phyloP scores from a whole-genome alignment of 176 grass and related monocot genomes.

The Juncus inflexus region DNA sequence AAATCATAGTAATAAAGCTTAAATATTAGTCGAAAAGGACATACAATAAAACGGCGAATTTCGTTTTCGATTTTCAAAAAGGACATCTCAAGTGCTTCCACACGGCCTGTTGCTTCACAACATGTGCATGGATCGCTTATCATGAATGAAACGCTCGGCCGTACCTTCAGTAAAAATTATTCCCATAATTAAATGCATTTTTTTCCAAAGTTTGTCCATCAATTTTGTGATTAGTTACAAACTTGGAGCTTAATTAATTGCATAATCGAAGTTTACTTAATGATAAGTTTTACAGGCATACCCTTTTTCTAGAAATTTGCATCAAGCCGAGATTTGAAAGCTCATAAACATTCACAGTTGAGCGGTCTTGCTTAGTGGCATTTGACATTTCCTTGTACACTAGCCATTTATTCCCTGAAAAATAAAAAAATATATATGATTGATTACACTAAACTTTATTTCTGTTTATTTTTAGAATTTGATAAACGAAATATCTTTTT shows the following conservation, averaged over 20 bases:
- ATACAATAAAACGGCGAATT: constrained; percentile 79
- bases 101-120: constrained; percentile 77
- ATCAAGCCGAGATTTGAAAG: constrained; percentile 87
- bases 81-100: constrained; percentile 81
- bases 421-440: constrained; percentile 23
- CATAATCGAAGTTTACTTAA: constrained; percentile 2
- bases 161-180: constrained; percentile 52
- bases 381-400: constrained; percentile 91
- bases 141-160: constrained; percentile 94
- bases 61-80: constrained; percentile 87
- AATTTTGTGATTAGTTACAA: constrained; percentile 12
- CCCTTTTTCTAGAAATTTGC: constrained; percentile 96
- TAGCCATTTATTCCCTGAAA: constrained; percentile 71
- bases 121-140: constrained; percentile 84
- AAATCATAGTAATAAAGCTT: neutral
- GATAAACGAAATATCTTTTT: neutral
- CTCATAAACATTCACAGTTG: constrained; percentile 80
- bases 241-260: neutral
- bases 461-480: constrained; percentile 1
- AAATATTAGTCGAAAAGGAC: constrained; percentile 17
- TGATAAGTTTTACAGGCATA: constrained; percentile 20
- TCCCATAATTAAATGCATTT: neutral
- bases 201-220: neutral
- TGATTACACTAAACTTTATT: constrained; percentile 19
- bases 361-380: constrained; percentile 78